Base-by-base conservation (phyloP, 1,284 basidiomycete species). In the Rugosomyces carneus region DNA sequence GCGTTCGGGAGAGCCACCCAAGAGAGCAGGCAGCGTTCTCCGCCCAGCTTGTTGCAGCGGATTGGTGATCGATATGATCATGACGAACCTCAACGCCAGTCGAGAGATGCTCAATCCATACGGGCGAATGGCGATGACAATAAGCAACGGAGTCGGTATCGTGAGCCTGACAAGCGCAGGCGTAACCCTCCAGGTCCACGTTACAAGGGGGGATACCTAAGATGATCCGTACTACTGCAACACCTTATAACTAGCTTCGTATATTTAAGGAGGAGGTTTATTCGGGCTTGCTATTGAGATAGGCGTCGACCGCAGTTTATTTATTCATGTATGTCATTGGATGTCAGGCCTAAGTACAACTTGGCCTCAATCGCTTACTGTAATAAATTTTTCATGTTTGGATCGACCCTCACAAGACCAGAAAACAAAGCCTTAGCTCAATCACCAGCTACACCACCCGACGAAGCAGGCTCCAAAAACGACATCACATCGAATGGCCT, bases 151-250 rank as follows among this genome's bases (percentile, higher is more conserved):
- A 32, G 49, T 19, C 45, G 48, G 21, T 29, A 49, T 19, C 45
- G 42, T 20, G 50, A 54, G 29, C 49, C 48, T 34, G 36, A 43
- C 31, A 49, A 45, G 31, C 49, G 64, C 41, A 60, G 66, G 27
- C 59, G 53, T 42, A 52, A 59, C n/a, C 52, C 53, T 41, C 35
- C 47, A 42, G 66, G 67, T 18, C 67, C 69, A 26, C 63, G 67
- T 37, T 71, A 71, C 52, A 73, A 47, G 55, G 80, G 80, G 40
- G 78, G 76, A 37, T 81, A 81, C 59, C 55, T 59, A 54, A 65
- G 68, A 64, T 73, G 53, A 55, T 11, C 4, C 13, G 13, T 16
- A 15, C n/a, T 34, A 15, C 27, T 5, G 24, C 10, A 26, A 10
- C 10, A 26, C 10, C 7, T 19, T 37, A 16, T 5, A 16, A 18